phyloP scores from a whole-genome alignment of 2,329 filamentous ascomycete species.

The Pseudocercospora fuligena region DNA sequence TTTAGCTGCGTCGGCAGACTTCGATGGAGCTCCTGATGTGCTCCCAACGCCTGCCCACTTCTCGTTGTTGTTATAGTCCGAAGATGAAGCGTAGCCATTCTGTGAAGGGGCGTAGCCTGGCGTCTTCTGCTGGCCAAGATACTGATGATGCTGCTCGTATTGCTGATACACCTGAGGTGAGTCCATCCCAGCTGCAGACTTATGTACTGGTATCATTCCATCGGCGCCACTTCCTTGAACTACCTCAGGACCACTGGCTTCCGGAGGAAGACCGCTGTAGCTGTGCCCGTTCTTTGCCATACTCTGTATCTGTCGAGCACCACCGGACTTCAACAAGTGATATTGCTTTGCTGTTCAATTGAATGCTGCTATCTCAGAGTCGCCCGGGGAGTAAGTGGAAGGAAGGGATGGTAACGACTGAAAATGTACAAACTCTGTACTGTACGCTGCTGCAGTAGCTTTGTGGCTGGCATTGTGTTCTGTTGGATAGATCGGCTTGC shows the following conservation, averaged over 20 bases:
- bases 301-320: too few species aligned
- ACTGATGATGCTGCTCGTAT: background rate
- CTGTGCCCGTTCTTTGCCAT: background rate
- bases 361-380: too few species aligned
- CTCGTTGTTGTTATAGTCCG: slow-evolving; percentile 2
- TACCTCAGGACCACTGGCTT: slow-evolving; percentile 13
- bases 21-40: background rate
- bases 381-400: too few species aligned
- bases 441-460: background rate
- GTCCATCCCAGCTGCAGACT: background rate
- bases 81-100: background rate
- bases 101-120: slow-evolving; percentile 6
- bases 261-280: background rate
- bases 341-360: too few species aligned
- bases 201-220: slow-evolving; percentile 11
- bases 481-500: background rate
- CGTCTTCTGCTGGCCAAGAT: background rate
- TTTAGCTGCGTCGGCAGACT: background rate
- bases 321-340: too few species aligned
- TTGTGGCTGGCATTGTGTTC: background rate
- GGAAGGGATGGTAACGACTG: too few species aligned
- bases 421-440: background rate
- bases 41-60: background rate
- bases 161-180: background rate
- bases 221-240: slow-evolving; percentile 13